These are phyloP conservation scores for Jamesozyma gamospora DNA, from an alignment of 805 yeast genomes.

Conservation along the genomic window DNA sequence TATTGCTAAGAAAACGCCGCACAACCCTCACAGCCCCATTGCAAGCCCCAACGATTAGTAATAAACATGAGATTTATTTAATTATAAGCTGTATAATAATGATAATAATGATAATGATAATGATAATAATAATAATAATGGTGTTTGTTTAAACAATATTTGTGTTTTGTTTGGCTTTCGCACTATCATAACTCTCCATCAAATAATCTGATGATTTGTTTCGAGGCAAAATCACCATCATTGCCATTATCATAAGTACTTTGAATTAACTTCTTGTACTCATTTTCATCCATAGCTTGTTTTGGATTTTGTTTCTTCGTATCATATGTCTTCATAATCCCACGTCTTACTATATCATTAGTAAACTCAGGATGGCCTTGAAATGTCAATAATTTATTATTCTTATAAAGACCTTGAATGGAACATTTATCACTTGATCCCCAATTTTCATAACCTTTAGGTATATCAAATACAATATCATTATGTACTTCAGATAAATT, in stretches of 20 bases:
- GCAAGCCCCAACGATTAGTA: too few relatives aligned
- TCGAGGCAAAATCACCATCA: background rate
- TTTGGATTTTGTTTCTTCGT: background rate
- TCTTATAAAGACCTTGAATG: conserved; percentile 57
- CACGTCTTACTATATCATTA: conserved; percentile 23
- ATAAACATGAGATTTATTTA: too few relatives aligned
- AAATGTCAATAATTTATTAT: conserved; percentile 47
- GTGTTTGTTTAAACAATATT: too few relatives aligned
- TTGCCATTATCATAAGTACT: background rate
- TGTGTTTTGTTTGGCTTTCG: too few relatives aligned
- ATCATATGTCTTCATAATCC: too few relatives aligned
- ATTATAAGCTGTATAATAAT: too few relatives aligned
- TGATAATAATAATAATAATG: too few relatives aligned
- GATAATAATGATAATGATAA: too few relatives aligned
- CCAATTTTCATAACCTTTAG: conserved; percentile 33
- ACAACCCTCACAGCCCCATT: too few relatives aligned
- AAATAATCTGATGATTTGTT: background rate
- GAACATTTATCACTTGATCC: conserved; percentile 48
- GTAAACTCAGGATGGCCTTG: conserved; percentile 90
- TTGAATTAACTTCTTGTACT: background rate
- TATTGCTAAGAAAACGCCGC: too few relatives aligned
- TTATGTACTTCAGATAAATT: conserved; percentile 47
- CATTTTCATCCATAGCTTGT: background rate
- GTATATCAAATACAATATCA: conserved; percentile 42
- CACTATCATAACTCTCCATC: background rate